phyloP scores from a whole-genome alignment of 768 basidiomycete genomes.

The Tulasnella sp. region DNA sequence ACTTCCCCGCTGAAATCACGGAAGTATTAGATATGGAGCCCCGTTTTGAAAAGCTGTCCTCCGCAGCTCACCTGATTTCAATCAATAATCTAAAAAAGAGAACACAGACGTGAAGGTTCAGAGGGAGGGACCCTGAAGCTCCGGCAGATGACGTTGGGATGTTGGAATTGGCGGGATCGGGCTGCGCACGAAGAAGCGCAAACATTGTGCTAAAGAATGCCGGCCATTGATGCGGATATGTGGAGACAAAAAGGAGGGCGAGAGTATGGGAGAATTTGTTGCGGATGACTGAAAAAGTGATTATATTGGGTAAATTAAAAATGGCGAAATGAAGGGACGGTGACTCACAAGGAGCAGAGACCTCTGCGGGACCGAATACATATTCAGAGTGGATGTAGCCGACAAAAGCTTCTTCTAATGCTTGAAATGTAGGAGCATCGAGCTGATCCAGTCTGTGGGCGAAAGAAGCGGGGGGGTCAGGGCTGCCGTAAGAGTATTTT shows the following conservation, averaged over 20 bases:
- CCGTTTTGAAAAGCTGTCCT: neutral
- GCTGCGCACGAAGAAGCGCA: slow-evolving; percentile 42
- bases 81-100: slow-evolving; percentile 84
- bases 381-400: slow-evolving; percentile 83
- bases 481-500: neutral
- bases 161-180: slow-evolving; percentile 27
- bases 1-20: slow-evolving; percentile 61
- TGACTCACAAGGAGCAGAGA: slow-evolving; percentile 62
- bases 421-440: slow-evolving; percentile 21
- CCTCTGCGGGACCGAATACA: slow-evolving; percentile 72
- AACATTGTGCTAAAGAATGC: slow-evolving; percentile 71
- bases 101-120: slow-evolving; percentile 75
- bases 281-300: slow-evolving; percentile 52
- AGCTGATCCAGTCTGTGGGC: slow-evolving; percentile 25
- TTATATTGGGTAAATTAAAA: slow-evolving; percentile 17
- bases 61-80: slow-evolving; percentile 43
- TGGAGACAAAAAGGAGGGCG: slow-evolving; percentile 76
- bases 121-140: slow-evolving; percentile 33
- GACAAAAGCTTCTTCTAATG: slow-evolving; percentile 60
- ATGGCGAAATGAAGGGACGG: slow-evolving; percentile 4
- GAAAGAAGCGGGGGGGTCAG: slow-evolving; percentile 12
- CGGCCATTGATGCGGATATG: slow-evolving; percentile 77
- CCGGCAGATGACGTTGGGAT: slow-evolving; percentile 36
- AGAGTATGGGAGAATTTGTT: slow-evolving; percentile 93
- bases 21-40: neutral